Base-by-base conservation (phyloP, 805 yeast species). In the Candida gorgasii region DNA sequence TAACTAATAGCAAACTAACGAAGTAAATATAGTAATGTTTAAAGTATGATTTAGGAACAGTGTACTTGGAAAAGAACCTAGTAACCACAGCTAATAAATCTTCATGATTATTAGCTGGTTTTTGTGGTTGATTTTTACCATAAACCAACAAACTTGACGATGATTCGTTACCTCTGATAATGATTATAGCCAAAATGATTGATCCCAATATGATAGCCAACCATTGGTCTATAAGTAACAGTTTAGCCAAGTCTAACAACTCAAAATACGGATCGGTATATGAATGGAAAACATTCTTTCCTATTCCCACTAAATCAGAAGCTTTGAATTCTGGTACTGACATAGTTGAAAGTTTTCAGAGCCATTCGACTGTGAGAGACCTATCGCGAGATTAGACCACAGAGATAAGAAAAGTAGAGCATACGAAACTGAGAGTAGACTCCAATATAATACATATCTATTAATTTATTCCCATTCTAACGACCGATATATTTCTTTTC, bases 401-500 rank as follows among this genome's bases (percentile, higher is more conserved):
- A 7, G 24, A 22, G 24, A 22, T 6, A 22, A 22, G 8, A 22
- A 9, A 22, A 22, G 9, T 9, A 22, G 31, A 28, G 13, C n/a
- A 28, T n/a, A 7, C 7, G 12, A 28, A 22, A 22, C 14, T 14
- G 31, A 28, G 14, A 28, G 14, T 6, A n/a, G 8, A 9, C 7
- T 23, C 5, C 35, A 6, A 5, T 32, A 34, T 34, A 16, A 23
- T 23, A 23, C 37, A 22, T 32, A 19, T 34, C 37, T 34, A 34
- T 34, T 19, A 34, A 20, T 24, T 15, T 26, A 35, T n/a, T 31
- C 30, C 20, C 4, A 26, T 12, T n/a, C 51, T 73, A 60, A 48
- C 80, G 78, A 36, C 78, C 86, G 46, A 72, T 59, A 56, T 80
- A 81, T 63, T 82, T 84, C 60, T 71, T 64, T 69, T 87, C 95